Conservation (phyloP, 495 filamentous ascomycete genomes). For the Parathielavia appendiculata region DNA sequence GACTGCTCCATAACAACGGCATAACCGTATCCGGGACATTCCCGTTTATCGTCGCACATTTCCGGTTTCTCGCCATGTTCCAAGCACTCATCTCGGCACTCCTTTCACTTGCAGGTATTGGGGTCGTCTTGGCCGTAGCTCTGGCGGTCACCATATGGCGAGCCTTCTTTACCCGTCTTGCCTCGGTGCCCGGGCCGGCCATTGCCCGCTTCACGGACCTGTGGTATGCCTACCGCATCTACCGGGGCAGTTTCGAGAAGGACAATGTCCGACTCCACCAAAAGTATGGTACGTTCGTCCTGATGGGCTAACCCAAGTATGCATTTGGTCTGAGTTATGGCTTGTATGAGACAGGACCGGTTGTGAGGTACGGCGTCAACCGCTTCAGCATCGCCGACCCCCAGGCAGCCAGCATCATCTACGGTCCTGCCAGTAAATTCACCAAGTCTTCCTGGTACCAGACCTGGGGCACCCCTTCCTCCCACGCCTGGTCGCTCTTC, state of each 20-base stretch:
- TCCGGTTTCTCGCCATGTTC: too few species aligned
- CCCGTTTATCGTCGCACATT: too few species aligned
- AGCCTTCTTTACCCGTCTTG: not conserved
- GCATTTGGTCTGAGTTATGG: not conserved
- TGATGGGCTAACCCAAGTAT: not conserved
- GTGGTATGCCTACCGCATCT: conserved; percentile 5
- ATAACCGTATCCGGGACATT: too few species aligned
- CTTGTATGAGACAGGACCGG: not conserved
- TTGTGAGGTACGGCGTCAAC: not conserved
- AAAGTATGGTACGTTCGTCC: not conserved
- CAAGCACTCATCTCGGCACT: too few species aligned
- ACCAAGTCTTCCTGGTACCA: conserved; percentile 1
- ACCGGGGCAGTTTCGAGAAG: conserved; percentile 1
- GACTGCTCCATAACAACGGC: too few species aligned
- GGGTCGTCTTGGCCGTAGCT: not conserved
- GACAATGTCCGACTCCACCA: not conserved
- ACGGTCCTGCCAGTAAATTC: not conserved
- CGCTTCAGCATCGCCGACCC: not conserved
- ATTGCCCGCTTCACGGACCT: not conserved
- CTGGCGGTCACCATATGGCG: not conserved
- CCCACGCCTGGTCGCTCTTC: not conserved
- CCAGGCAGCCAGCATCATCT: not conserved
- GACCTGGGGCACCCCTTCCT: not conserved
- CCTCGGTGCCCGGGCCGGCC: not conserved
- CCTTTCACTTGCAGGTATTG: not conserved